phyloP scores from a whole-genome alignment of 148 eudicot species.

The Fagopyrum esculentum region DNA sequence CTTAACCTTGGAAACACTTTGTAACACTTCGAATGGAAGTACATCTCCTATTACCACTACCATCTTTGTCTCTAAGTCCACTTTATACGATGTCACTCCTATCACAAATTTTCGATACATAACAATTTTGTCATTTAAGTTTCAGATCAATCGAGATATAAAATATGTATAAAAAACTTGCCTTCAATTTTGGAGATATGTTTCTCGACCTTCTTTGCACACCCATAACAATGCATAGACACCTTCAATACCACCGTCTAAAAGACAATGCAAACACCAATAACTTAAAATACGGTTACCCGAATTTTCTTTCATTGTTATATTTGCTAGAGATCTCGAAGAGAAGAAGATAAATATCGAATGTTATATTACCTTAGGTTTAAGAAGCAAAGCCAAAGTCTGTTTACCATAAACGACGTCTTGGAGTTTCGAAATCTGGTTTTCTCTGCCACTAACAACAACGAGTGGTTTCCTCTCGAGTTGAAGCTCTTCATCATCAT shows the following conservation, averaged over 20 bases:
- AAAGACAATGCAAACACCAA: slow-evolving; percentile 5
- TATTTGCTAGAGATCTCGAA: no score
- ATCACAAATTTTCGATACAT: neutral
- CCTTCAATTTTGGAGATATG: slow-evolving; percentile 89
- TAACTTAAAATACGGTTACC: neutral
- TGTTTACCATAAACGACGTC: slow-evolving; percentile 51
- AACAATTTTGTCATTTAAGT: neutral
- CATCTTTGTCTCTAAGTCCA: slow-evolving; percentile 86
- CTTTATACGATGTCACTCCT: slow-evolving; percentile 83
- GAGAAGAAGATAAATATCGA: neutral
- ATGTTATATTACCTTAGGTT: slow-evolving; percentile 60
- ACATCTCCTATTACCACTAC: slow-evolving; percentile 85
- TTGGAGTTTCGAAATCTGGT: slow-evolving; percentile 32
- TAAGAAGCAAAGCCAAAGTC: slow-evolving; percentile 66
- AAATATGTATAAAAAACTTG: slow-evolving; percentile 10
- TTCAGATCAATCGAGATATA: neutral
- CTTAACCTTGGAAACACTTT: slow-evolving; percentile 77
- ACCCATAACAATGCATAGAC: slow-evolving; percentile 93
- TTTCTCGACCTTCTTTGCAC: slow-evolving; percentile 83
- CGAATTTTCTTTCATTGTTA: neutral
- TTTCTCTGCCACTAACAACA: slow-evolving; percentile 26
- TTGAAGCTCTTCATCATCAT: slow-evolving; percentile 38
- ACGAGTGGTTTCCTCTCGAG: slow-evolving; percentile 63
- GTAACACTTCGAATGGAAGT: slow-evolving; percentile 70
- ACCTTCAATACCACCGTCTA: slow-evolving; percentile 87